Evolutionary conservation across 192 early-diverging fungal species (phyloP).

Genomic region (Rhizophlyctis rosea): DNA sequence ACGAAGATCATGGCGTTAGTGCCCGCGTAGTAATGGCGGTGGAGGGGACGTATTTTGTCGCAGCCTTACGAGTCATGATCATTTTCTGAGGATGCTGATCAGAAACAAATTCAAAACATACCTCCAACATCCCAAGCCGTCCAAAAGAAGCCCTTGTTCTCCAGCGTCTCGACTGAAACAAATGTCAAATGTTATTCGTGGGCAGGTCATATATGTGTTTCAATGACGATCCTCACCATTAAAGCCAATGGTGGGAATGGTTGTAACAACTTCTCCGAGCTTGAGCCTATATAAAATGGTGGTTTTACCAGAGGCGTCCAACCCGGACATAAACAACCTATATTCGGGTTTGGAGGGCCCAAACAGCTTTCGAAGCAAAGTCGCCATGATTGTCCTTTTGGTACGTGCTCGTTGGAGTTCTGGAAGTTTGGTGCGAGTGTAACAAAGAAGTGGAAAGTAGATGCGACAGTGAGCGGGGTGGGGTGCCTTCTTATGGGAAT

Average conservation of each 20-base stretch:
- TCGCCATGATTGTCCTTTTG: too few species aligned
- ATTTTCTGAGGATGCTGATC: too few species aligned
- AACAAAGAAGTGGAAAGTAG: too few species aligned
- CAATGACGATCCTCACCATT: slow-evolving; percentile 5
- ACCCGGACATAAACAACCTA: slow-evolving; percentile 83
- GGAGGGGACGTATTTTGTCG: slow-evolving; percentile 85
- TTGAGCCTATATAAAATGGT: slow-evolving; percentile 99
- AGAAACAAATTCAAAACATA: neutral
- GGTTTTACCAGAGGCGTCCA: slow-evolving; percentile 71
- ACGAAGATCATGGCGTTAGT: slow-evolving; percentile 86
- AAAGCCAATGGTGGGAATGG: slow-evolving; percentile 21
- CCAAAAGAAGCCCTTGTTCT: neutral
- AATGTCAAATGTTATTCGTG: too few species aligned
- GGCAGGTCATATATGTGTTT: too few species aligned
- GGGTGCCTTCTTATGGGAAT: too few species aligned
- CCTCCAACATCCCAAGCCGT: slow-evolving; percentile 66
- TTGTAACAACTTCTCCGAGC: slow-evolving; percentile 57
- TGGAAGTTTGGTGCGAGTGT: too few species aligned
- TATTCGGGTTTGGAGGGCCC: neutral
- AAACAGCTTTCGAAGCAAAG: neutral
- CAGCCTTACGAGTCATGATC: slow-evolving; percentile 63
- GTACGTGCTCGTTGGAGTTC: too few species aligned
- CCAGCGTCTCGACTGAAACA: slow-evolving; percentile 72
- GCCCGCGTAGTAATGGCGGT: slow-evolving; percentile 84
- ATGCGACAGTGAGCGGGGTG: too few species aligned